A percentile compares a stretch with the other conserved stretches of the same genome.
phyloP scores from a whole-genome alignment of 1,284 basidiomycete species.

The Amanita bisporigera region DNA sequence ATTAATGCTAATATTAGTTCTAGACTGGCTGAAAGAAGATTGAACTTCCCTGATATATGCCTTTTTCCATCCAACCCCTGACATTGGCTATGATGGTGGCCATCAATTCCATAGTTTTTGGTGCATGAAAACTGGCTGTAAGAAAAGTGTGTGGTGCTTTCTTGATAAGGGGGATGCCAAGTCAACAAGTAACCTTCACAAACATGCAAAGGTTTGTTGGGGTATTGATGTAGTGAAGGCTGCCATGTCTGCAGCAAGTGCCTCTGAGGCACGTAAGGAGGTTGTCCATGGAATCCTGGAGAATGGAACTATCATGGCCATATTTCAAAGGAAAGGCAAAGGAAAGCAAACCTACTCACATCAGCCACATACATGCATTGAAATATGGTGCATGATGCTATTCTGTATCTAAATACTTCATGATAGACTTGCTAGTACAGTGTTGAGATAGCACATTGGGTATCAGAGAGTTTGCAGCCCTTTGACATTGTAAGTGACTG shows the following conservation, averaged over 20 bases:
- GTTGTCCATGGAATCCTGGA: neutral
- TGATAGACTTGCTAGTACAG: neutral
- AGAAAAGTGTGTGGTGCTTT: neutral
- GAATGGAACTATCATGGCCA: neutral
- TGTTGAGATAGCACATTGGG: neutral
- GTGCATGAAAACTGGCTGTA: neutral
- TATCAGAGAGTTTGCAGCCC: neutral
- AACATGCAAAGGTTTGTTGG: constrained; percentile 3
- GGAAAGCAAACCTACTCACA: neutral
- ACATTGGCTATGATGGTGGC: neutral
- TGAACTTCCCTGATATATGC: neutral
- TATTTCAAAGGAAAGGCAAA: too few species aligned
- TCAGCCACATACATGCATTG: neutral
- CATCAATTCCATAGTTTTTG: neutral
- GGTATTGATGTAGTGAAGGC: neutral
- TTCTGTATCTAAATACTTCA: neutral
- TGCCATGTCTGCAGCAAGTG: neutral
- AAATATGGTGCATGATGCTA: too few species aligned
- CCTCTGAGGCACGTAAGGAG: neutral
- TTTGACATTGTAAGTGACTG: neutral
- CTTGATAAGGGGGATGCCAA: neutral
- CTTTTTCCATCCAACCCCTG: neutral
- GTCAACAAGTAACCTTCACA: neutral
- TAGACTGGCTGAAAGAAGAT: neutral
- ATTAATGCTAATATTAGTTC: neutral